Percentiles rank a stretch among this genome's conserved stretches.
Evolutionary conservation across 768 basidiomycete genomes (phyloP).

Genomic region (Kwoniella heveanensis): DNA sequence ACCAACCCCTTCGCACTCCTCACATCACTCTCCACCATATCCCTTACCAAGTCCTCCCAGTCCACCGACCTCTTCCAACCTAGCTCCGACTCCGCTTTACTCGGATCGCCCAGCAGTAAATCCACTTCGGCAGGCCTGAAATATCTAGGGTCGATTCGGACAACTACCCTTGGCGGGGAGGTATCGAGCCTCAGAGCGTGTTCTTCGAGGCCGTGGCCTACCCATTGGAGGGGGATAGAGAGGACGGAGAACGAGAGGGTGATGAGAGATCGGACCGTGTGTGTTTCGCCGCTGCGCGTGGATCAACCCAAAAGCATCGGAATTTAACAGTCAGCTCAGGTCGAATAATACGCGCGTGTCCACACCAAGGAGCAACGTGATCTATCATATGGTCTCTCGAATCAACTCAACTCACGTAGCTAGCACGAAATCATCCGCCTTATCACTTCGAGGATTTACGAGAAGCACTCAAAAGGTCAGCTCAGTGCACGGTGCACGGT

Average conservation of each 20-base stretch:
- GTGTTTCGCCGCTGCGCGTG: slow-evolving; percentile 71
- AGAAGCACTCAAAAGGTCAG: not conserved
- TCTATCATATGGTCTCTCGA: slow-evolving; percentile 70
- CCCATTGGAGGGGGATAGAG: slow-evolving; percentile 64
- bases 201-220: slow-evolving; percentile 30
- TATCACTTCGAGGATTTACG: slow-evolving; percentile 50
- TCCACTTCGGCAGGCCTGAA: slow-evolving; percentile 97
- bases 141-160: slow-evolving; percentile 83
- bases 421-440: slow-evolving; percentile 71
- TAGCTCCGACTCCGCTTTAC: slow-evolving; percentile 83
- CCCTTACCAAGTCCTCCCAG: slow-evolving; percentile 80
- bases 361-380: no score
- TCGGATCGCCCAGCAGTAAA: slow-evolving; percentile 82
- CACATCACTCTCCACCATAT: slow-evolving; percentile 70
- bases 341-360: no score
- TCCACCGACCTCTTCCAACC: slow-evolving; percentile 87
- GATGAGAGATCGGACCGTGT: slow-evolving; percentile 89
- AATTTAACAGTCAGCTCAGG: not conserved
- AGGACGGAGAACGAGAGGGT: slow-evolving; percentile 77
- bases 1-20: slow-evolving; percentile 14
- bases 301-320: not conserved
- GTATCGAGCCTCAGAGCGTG: slow-evolving; percentile 55
- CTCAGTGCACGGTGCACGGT: no score
- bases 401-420: slow-evolving; percentile 21
- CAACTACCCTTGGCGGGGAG: slow-evolving; percentile 57